phyloP scores from a whole-genome alignment of 192 early-diverging fungal species.

The Podila horticola region DNA sequence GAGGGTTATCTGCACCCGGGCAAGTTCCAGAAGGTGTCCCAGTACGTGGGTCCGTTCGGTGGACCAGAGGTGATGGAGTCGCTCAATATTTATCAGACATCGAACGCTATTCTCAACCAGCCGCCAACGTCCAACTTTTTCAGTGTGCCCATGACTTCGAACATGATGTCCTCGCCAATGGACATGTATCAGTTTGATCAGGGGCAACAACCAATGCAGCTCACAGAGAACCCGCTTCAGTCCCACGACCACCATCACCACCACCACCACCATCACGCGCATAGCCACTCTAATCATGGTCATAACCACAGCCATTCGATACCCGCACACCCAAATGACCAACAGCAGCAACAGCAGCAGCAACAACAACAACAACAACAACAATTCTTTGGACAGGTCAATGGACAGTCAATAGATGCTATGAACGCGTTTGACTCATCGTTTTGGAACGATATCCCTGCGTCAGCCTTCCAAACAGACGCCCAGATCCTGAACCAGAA shows the following conservation, averaged over 20 bases:
- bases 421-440: constrained; percentile 8
- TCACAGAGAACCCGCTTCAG: neutral
- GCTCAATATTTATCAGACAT: constrained; percentile 31
- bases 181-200: constrained; percentile 11
- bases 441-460: constrained; percentile 23
- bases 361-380: neutral
- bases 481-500: neutral
- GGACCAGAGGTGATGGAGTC: constrained; percentile 43
- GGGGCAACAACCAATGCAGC: constrained; percentile 2
- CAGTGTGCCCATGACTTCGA: neutral
- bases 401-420: neutral
- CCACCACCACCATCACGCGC: neutral
- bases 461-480: neutral
- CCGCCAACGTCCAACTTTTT: constrained; percentile 9
- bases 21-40: constrained; percentile 38
- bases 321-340: neutral
- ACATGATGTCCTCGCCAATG: constrained; percentile 8
- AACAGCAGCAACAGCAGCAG: constrained; percentile 3
- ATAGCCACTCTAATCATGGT: neutral
- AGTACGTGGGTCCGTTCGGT: constrained; percentile 42
- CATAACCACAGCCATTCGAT: neutral
- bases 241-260: constrained; percentile 1
- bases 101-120: constrained; percentile 34
- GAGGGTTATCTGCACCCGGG: constrained; percentile 13
- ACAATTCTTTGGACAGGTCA: neutral